phyloP scores from a whole-genome alignment of 2,329 filamentous ascomycete genomes.

The Penicillium aurantiogriseum region DNA sequence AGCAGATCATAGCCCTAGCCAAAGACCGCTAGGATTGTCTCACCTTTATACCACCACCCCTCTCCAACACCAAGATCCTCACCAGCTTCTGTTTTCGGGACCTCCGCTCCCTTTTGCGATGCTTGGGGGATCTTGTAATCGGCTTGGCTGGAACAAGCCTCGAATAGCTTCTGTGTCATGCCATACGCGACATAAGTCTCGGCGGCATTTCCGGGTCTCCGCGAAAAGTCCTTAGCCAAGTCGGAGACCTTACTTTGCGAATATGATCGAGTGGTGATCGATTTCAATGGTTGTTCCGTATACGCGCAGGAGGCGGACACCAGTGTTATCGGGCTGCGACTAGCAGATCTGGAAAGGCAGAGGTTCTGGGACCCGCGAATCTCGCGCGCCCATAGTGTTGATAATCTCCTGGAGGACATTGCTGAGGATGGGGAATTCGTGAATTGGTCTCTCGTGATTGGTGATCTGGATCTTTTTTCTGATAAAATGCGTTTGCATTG shows the following conservation, averaged over 20 bases:
- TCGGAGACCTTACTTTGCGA: slow-evolving; percentile 25
- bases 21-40: slow-evolving; percentile 25
- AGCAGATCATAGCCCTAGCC: background rate
- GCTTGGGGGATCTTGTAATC: slow-evolving; percentile 73
- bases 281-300: slow-evolving; percentile 17
- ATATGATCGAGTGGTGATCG: slow-evolving; percentile 10
- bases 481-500: slow-evolving; percentile 30
- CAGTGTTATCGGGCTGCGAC: background rate
- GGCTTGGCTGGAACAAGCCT: slow-evolving; percentile 69
- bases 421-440: slow-evolving; percentile 7
- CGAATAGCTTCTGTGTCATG: slow-evolving; percentile 74
- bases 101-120: slow-evolving; percentile 62
- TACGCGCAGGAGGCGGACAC: background rate
- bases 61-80: slow-evolving; percentile 76
- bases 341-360: slow-evolving; percentile 21
- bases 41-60: slow-evolving; percentile 81
- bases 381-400: slow-evolving; percentile 20
- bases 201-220: slow-evolving; percentile 43
- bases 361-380: slow-evolving; percentile 15
- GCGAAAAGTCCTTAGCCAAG: slow-evolving; percentile 32
- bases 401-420: slow-evolving; percentile 26
- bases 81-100: slow-evolving; percentile 71
- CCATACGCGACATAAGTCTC: slow-evolving; percentile 78
- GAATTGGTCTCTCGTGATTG: slow-evolving; percentile 10
- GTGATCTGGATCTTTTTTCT: slow-evolving; percentile 17